Evolutionary conservation across 148 eudicot genomes (phyloP), one percentile per base, ranked within the genome.

Genomic region (Mesembryanthemum crystallinum): DNA sequence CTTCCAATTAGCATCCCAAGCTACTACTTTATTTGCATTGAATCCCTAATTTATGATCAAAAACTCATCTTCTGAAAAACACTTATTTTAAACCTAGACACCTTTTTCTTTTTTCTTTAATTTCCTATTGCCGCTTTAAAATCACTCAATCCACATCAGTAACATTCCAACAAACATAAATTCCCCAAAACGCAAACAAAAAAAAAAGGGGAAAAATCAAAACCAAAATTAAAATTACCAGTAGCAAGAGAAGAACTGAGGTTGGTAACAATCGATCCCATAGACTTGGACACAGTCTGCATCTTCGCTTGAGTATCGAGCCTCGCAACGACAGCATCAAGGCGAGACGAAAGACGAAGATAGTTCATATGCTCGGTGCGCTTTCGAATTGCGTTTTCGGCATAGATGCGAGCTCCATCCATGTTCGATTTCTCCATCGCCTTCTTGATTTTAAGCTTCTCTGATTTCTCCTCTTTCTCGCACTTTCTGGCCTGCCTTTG

Each of bases 191-290:
- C n/a, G n/a, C n/a, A n/a, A n/a, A 35, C 9, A 39, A 12, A 12
- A 57, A 30, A 4, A 52, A 52, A 13, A 8, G 58, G 7, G 8
- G 6, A 39, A 12, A 57, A 14, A 25, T 1, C 17, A 27, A 30
- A 21, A 24, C 12, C 62, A 21, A 33, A 18, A 33, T 27, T 17
- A 43, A 23, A 51, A 69, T 63, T 77, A 30, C 82, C 93, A 4
- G 92, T 83, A 35, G 81, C 70, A 39, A 91, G 87, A 0, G 90
- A 74, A 3, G 90, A 86, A 62, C 88, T 86, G 25, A 92, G 92
- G 8, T 90, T 88, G 27, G 86, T 88, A 6, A 91, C 97, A 71
- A 91, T 91, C 9, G 74, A 82, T 0, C 83, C 85, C 93, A 91
- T 91, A 1, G 91, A 89, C 68, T 91, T 91, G 65, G 82, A 67